phyloP scores from a whole-genome alignment of 495 filamentous ascomycete genomes.

The Aspergillus heteromorphus region DNA sequence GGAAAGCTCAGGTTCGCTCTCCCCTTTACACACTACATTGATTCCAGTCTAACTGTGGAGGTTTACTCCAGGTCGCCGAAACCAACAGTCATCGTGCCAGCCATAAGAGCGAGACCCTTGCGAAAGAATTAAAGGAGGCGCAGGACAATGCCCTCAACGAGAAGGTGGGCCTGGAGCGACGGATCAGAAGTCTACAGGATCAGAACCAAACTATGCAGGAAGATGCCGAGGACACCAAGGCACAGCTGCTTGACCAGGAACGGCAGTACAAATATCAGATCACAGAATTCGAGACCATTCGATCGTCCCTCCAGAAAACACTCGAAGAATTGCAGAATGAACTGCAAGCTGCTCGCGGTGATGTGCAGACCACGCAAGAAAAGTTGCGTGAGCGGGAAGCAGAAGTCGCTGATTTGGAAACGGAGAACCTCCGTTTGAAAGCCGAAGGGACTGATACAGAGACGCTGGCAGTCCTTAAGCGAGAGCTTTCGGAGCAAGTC shows the following conservation, averaged over 20 bases:
- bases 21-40: no score
- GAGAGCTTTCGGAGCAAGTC: slow-evolving; percentile 85
- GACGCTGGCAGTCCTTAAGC: slow-evolving; percentile 72
- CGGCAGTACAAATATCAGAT: slow-evolving; percentile 64
- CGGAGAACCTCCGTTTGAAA: slow-evolving; percentile 74
- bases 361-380: slow-evolving; percentile 61
- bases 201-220: slow-evolving; percentile 68
- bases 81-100: slow-evolving; percentile 59
- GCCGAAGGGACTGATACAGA: slow-evolving; percentile 82
- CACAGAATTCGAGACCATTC: slow-evolving; percentile 65
- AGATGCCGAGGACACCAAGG: slow-evolving; percentile 68
- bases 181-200: slow-evolving; percentile 64
- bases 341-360: slow-evolving; percentile 54
- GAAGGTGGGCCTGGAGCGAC: slow-evolving; percentile 64
- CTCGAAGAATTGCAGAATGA: slow-evolving; percentile 70
- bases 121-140: slow-evolving; percentile 63
- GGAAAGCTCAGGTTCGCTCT: slow-evolving; percentile 61
- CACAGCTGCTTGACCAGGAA: slow-evolving; percentile 63
- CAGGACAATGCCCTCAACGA: slow-evolving; percentile 63
- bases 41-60: slow-evolving; percentile 7
- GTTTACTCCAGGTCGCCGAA: slow-evolving; percentile 50
- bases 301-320: slow-evolving; percentile 59
- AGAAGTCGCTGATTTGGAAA: slow-evolving; percentile 67
- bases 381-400: slow-evolving; percentile 61
- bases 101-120: slow-evolving; percentile 65